Evolutionary conservation across 2,329 filamentous ascomycete genomes (phyloP), one percentile per base, ranked within the genome.

Genomic region (Penicillium sp.): DNA sequence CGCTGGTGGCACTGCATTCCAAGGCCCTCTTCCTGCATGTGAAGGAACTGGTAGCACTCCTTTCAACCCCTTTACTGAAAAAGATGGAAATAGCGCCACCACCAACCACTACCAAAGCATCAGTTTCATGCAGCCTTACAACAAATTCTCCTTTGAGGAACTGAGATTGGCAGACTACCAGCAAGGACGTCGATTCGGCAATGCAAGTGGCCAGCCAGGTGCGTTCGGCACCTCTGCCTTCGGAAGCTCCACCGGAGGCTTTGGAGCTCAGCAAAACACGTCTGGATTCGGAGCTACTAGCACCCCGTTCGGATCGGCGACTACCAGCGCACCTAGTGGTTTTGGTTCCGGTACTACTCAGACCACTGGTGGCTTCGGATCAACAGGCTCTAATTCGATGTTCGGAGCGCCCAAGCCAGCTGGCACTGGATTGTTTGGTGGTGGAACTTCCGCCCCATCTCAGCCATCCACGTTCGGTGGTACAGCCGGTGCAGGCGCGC

Each of bases 101-200:
- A 72, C 59, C 34, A 71, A 67, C 43, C 59, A 67, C 40, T 73
- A 68, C 39, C 70, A 73, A 52, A 72, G 68, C 47, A 66, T 73
- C 47, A 64, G 55, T 15, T 69, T 70, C 38, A 69, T 70, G 67
- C 60, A 59, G 30, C 66, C 70, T 4, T 72, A 72, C 69, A 82
- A 81, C 62, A 93, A 92, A 61, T 96, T 84, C 71, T 95, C 90
- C 7, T 78, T 85, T n/a, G 92, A 84, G 57, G 70, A 92, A 62
- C 67, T 92, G 37, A 76, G 85, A 56, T 66, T 94, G 44, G 86
- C 80, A 30, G 92, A 98, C 64, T 98, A 98, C 61, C 77, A 82
- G 42, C 84, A 89, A 63, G 89, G 89, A 34, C 80, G 89, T 42
- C 82, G 83, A 37, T 86, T 78, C 60, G 92, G 89, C 22, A 94